Conservation (phyloP, 257 asterid genomes). For the Solanum dulcamara region DNA sequence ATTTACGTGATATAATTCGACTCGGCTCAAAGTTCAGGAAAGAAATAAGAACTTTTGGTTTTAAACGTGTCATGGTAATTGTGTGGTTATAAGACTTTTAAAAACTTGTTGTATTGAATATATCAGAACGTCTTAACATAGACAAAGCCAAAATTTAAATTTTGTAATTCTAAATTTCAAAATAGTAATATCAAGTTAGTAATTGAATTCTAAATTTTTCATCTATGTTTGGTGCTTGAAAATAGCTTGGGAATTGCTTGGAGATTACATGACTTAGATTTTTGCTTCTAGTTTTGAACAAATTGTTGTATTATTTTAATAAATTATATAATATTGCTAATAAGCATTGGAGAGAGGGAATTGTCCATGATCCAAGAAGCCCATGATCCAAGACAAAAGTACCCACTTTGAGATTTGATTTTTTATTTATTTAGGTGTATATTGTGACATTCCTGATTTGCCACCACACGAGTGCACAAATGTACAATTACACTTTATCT, state of each 20-base stretch:
- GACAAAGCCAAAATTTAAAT: not conserved
- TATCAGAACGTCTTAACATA: not conserved
- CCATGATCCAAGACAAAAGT: conserved; percentile 57
- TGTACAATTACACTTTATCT: not conserved
- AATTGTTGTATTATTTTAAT: not conserved
- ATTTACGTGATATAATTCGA: not conserved
- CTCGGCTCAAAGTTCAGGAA: not conserved
- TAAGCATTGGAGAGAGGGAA: conserved; percentile 14
- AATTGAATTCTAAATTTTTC: not conserved
- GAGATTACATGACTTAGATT: not conserved
- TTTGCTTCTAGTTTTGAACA: not conserved
- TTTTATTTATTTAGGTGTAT: not conserved
- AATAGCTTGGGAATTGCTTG: not conserved
- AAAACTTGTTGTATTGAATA: not conserved
- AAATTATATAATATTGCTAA: not conserved
- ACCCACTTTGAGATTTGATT: conserved; percentile 10
- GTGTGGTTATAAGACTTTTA: not conserved
- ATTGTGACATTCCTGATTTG: not conserved
- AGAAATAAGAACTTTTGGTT: not conserved
- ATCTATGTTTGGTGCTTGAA: not conserved
- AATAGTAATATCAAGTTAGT: not conserved
- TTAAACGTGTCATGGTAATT: not conserved
- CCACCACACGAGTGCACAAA: not conserved
- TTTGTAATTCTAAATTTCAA: not conserved
- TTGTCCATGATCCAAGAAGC: conserved; percentile 66